Base-by-base conservation (phyloP, 1,284 basidiomycete genomes). In the Ustilago trichophora region DNA sequence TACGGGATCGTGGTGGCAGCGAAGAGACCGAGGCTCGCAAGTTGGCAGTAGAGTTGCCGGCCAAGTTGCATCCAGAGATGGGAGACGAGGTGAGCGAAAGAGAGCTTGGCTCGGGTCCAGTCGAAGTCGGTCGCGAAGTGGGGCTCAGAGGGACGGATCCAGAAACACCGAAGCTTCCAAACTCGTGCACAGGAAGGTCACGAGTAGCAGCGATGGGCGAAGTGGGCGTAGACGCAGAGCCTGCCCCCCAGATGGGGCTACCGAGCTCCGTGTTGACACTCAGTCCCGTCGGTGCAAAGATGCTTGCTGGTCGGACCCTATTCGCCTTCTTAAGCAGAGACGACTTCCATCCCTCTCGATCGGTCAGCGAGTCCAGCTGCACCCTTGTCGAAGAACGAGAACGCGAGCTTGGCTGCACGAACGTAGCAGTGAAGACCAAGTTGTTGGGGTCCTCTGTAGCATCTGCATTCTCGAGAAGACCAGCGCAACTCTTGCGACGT, bases 401-500 rank as follows among this genome's bases (percentile, higher is more conserved):
- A 15, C 68, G 68, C 33, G 57, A 53, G 38, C 43, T 42, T 8
- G 58, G 68, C 42, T 72, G 68, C 27, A 67, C 60, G 18, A 65
- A 50, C 1, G 65, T 59, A 8, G 69, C 60, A 7, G 64, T 72
- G 41, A 64, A 68, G 5, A 63, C 58, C 26, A 68, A n/a, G 11
- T 56, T 63, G 48, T 60, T 53, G 8, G 57, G 26, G 29, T 65
- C 60, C 33, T 65, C 57, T 6, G 36, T 37, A 3, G 40, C 49
- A 16, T 52, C 64, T n/a, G 69, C 58, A 13, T 65, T 71, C 51
- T 71, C 67, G 33, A 66, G 59, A 46, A 65, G 27, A 6, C 62
- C 70, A 6, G 64, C 60, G 22, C 68, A 62, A 49, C 72, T 67
- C 52, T 65, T 69, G 8, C 72, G 57, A 16, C 68, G 56, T 48